A percentile compares a stretch with the other conserved stretches of the same genome.
phyloP scores from a whole-genome alignment of 768 basidiomycete species.

The Crucibulum laeve region DNA sequence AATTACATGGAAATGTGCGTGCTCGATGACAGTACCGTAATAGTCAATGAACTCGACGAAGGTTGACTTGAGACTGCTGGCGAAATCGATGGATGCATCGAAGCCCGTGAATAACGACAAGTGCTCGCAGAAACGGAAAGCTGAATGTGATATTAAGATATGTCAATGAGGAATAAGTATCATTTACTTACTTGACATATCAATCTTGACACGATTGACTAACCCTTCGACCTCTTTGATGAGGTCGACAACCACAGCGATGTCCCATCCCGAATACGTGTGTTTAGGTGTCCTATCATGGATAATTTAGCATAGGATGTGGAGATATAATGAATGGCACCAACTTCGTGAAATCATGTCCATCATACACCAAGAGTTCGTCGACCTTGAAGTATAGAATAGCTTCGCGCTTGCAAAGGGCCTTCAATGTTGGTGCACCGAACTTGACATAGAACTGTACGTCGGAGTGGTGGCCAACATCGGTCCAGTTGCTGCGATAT shows the following conservation, averaged over 20 bases:
- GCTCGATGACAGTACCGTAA: neutral
- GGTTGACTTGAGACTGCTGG: neutral
- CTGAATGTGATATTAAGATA: neutral
- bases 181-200: slow-evolving; percentile 9
- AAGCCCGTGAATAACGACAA: slow-evolving; percentile 4
- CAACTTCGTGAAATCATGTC: slow-evolving; percentile 7
- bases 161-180: neutral
- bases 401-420: slow-evolving; percentile 15
- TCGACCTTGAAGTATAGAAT: slow-evolving; percentile 14
- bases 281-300: slow-evolving; percentile 4
- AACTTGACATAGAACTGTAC: slow-evolving; percentile 15
- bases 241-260: slow-evolving; percentile 12
- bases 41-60: slow-evolving; percentile 1
- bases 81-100: neutral
- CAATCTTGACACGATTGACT: slow-evolving; percentile 7
- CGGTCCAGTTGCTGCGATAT: slow-evolving; percentile 9
- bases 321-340: neutral
- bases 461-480: slow-evolving; percentile 5
- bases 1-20: neutral
- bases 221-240: slow-evolving; percentile 7
- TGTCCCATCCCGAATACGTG: slow-evolving; percentile 8
- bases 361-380: slow-evolving; percentile 7
- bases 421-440: slow-evolving; percentile 11
- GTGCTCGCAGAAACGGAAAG: slow-evolving; percentile 8
- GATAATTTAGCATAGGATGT: neutral